Conservation (phyloP, 2,329 filamentous ascomycete species). For the Alternaria infectoria region DNA sequence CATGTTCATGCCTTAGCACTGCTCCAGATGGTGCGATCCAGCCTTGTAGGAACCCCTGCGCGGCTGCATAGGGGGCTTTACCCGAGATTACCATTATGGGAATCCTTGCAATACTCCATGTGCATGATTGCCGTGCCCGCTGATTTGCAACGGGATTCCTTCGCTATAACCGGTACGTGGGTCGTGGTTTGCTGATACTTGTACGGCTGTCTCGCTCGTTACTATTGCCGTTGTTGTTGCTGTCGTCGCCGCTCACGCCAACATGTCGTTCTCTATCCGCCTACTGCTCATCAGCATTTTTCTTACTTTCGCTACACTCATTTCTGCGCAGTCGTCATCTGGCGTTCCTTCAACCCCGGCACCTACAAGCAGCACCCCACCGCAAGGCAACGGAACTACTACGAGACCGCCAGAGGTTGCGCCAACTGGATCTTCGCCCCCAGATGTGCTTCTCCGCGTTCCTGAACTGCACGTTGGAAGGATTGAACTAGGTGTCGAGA, state of each 20-base stretch:
- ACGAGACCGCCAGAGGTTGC: constrained; percentile 33
- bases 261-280: constrained; percentile 44
- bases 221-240: constrained; percentile 18
- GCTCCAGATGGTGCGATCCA: constrained; percentile 18
- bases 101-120: constrained; percentile 22
- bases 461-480: constrained; percentile 64
- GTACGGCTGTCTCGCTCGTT: constrained; percentile 17
- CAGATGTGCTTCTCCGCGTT: constrained; percentile 65
- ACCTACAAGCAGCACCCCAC: constrained; percentile 34
- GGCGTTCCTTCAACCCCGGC: constrained; percentile 25
- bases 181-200: constrained; percentile 19
- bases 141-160: constrained; percentile 20
- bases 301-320: constrained; percentile 31
- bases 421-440: constrained; percentile 44
- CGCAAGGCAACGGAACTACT: constrained; percentile 24
- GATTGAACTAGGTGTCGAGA: constrained; percentile 67
- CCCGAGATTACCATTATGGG: constrained; percentile 41
- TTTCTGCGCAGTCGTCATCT: constrained; percentile 36
- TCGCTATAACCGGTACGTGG: constrained; percentile 23
- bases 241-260: constrained; percentile 12
- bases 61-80: constrained; percentile 38
- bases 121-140: constrained; percentile 22
- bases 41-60: constrained; percentile 30
- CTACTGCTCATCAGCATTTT: constrained; percentile 41
- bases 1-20: constrained; percentile 22